Conservation (phyloP, 148 eudicot genomes). For the Persicaria tinctoria region DNA sequence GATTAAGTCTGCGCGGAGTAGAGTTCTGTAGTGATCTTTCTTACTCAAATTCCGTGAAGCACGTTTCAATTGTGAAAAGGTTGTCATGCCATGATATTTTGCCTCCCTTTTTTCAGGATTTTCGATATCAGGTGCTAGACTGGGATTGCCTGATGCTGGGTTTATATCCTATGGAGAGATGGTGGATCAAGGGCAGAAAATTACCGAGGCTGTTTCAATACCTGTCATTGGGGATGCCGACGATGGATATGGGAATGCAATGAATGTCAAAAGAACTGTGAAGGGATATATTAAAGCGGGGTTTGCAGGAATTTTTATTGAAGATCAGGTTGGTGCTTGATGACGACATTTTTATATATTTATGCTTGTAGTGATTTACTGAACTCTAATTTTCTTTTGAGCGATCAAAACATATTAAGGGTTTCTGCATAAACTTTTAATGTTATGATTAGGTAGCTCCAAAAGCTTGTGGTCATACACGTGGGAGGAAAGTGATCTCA, state of each 20-base stretch:
- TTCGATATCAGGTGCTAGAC: slow-evolving; percentile 84
- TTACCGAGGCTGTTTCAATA: slow-evolving; percentile 80
- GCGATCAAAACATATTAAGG: too few relatives aligned
- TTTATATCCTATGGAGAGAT: slow-evolving; percentile 89
- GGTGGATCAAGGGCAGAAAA: slow-evolving; percentile 84
- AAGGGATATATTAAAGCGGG: slow-evolving; percentile 86
- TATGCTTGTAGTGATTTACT: background rate
- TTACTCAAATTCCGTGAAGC: background rate
- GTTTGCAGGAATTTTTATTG: slow-evolving; percentile 94
- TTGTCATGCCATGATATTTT: background rate
- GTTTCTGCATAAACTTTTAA: background rate
- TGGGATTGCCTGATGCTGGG: slow-evolving; percentile 90
- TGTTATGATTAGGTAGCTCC: slow-evolving; percentile 62
- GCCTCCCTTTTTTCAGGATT: slow-evolving; percentile 45
- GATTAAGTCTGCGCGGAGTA: background rate
- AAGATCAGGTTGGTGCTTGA: slow-evolving; percentile 66
- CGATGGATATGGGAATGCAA: slow-evolving; percentile 90
- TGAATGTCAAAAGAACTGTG: slow-evolving; percentile 95
- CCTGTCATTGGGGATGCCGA: slow-evolving; percentile 95
- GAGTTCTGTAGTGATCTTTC: background rate
- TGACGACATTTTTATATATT: background rate
- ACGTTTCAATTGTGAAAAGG: background rate
- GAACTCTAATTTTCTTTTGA: background rate
- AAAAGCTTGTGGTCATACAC: slow-evolving; percentile 94
- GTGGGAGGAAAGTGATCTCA: slow-evolving; percentile 82